Evolutionary conservation across 2,329 filamentous ascomycete genomes (phyloP).

Genomic region (Geosmithia putterillii): DNA sequence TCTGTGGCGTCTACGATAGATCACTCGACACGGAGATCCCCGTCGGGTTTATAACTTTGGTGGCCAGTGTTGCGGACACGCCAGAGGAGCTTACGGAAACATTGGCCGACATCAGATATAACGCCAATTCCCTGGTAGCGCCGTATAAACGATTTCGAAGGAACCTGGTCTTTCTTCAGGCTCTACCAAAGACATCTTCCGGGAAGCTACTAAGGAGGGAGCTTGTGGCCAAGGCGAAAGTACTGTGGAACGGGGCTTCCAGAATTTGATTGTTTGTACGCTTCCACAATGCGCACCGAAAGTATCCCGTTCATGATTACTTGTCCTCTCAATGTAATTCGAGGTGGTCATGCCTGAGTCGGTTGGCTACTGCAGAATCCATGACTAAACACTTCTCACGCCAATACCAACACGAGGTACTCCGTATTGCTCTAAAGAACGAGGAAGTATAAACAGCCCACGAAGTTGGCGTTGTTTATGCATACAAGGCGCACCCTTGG

Average conservation of each 20-base stretch:
- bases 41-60: conserved; percentile 14
- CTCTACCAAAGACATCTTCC: conserved; percentile 13
- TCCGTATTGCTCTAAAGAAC: too few species aligned
- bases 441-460: too few species aligned
- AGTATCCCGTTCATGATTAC: too few species aligned
- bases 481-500: neutral
- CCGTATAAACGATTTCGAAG: neutral
- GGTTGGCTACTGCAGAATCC: too few species aligned
- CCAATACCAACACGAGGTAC: too few species aligned
- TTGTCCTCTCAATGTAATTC: too few species aligned
- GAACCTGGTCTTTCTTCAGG: conserved; percentile 9
- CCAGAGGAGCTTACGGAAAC: neutral
- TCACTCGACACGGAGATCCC: conserved; percentile 13
- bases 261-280: too few species aligned
- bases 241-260: neutral
- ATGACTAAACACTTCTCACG: too few species aligned
- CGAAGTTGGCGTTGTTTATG: too few species aligned
- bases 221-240: conserved; percentile 5
- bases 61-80: conserved; percentile 9
- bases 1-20: conserved; percentile 14
- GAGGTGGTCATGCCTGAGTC: too few species aligned
- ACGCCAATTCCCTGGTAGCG: neutral
- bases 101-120: neutral
- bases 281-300: too few species aligned
- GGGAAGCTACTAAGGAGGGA: conserved; percentile 16